Percentiles rank a stretch among this genome's conserved stretches.
phyloP scores from a whole-genome alignment of 2,329 filamentous ascomycete genomes.

The Penicillium sp. region DNA sequence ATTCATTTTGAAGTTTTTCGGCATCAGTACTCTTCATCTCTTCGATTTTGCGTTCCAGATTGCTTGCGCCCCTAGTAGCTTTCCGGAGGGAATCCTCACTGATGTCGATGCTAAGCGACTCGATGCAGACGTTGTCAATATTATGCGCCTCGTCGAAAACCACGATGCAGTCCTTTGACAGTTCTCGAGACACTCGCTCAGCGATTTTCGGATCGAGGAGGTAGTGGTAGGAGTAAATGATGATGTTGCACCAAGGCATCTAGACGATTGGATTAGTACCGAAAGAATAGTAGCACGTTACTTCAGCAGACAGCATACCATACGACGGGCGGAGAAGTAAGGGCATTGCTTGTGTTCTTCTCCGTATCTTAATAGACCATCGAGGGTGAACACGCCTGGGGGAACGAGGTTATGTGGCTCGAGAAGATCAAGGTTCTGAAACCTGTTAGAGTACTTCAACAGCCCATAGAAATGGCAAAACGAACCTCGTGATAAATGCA shows the following conservation, averaged over 20 bases:
- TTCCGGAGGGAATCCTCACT: slow-evolving; percentile 91
- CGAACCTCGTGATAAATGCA: slow-evolving; percentile 90
- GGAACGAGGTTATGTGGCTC: slow-evolving; percentile 94
- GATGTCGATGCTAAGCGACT: slow-evolving; percentile 92
- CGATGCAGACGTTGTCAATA: slow-evolving; percentile 99
- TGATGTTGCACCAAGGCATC: slow-evolving; percentile 99
- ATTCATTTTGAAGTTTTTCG: slow-evolving; percentile 90
- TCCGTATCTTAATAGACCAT: slow-evolving; percentile 81
- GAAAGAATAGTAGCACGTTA: background rate
- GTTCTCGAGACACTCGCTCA: slow-evolving; percentile 86
- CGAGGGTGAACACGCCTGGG: slow-evolving; percentile 91
- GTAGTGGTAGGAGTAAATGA: slow-evolving; percentile 99
- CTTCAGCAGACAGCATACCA: slow-evolving; percentile 55
- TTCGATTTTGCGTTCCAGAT: slow-evolving; percentile 81
- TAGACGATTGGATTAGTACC: slow-evolving; percentile 36
- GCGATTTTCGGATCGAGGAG: slow-evolving; percentile 97
- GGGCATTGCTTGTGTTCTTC: slow-evolving; percentile 96
- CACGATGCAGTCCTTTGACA: slow-evolving; percentile 97
- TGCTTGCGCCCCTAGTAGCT: slow-evolving; percentile 83
- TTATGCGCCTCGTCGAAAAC: slow-evolving; percentile 99
- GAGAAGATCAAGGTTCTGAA: slow-evolving; percentile 80
- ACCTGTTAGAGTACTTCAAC: slow-evolving; percentile 20
- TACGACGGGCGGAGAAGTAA: slow-evolving; percentile 90
- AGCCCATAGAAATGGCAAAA: background rate
- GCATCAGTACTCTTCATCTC: slow-evolving; percentile 97